Conservation (phyloP, 495 filamentous ascomycete species). For the Penicillium atrosanguineum region DNA sequence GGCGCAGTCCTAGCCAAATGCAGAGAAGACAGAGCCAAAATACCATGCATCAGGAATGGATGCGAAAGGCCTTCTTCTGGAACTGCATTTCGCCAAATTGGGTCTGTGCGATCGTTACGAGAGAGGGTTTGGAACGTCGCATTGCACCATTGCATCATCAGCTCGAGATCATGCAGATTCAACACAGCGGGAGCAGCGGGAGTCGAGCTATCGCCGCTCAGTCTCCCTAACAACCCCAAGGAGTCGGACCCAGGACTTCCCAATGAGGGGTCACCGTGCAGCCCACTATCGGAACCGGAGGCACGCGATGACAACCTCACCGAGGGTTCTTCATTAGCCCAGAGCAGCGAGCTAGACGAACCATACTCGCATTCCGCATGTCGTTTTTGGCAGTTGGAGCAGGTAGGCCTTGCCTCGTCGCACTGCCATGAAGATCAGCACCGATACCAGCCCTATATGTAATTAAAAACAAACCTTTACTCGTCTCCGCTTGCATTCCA, state of each 20-base stretch:
- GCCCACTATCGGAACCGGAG: constrained; percentile 24
- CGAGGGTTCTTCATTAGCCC: constrained; percentile 36
- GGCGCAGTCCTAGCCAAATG: constrained; percentile 40
- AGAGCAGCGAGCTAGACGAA: constrained; percentile 34
- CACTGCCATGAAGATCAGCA: constrained; percentile 24
- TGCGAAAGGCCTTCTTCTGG: constrained; percentile 46
- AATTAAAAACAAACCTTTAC: constrained; percentile 37
- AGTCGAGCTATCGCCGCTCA: constrained; percentile 14
- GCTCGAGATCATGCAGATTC: constrained; percentile 37
- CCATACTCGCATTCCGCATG: constrained; percentile 41
- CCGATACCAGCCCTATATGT: background rate
- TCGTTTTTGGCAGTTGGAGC: constrained; percentile 41
- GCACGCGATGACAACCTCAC: constrained; percentile 13
- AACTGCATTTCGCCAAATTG: constrained; percentile 43
- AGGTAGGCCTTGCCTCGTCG: constrained; percentile 37
- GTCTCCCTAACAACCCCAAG: constrained; percentile 25
- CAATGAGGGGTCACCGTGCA: constrained; percentile 14
- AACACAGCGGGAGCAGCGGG: constrained; percentile 11
- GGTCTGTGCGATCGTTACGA: constrained; percentile 30
- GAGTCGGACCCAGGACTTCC: constrained; percentile 20
- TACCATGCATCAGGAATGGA: constrained; percentile 52
- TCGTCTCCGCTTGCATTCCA: constrained; percentile 36
- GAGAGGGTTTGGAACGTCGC: constrained; percentile 30
- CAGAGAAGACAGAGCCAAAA: constrained; percentile 47
- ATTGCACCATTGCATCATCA: constrained; percentile 49